Conservation (phyloP, 345 rosid species). For the Leavenworthia alabamica region DNA sequence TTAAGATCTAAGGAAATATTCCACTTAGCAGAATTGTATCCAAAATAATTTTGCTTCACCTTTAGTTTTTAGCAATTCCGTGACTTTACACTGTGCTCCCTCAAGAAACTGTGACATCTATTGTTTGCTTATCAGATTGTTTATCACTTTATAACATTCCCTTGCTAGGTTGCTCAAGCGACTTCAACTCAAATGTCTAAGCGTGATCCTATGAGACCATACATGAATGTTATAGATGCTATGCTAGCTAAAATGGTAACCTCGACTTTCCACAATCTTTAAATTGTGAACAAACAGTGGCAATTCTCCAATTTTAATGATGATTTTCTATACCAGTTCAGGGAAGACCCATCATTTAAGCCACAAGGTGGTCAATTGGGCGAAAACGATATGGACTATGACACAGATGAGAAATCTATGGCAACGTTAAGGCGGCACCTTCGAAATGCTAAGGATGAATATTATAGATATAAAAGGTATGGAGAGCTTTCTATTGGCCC, state of each 20-base stretch:
- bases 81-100: neutral
- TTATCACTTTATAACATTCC: slow-evolving; percentile 7
- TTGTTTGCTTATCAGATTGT: neutral
- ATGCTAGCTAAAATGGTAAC: slow-evolving; percentile 85
- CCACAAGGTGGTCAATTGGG: slow-evolving; percentile 98
- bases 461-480: slow-evolving; percentile 94
- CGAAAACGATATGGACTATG: slow-evolving; percentile 99
- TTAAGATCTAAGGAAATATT: slow-evolving; percentile 9
- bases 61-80: neutral
- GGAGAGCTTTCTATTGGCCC: neutral
- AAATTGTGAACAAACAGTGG: neutral
- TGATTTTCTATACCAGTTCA: slow-evolving; percentile 45
- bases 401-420: slow-evolving; percentile 98
- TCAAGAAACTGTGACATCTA: neutral
- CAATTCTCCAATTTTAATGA: slow-evolving; percentile 7
- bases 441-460: slow-evolving; percentile 82
- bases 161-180: slow-evolving; percentile 89
- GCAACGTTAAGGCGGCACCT: slow-evolving; percentile 97
- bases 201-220: slow-evolving; percentile 95
- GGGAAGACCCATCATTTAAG: slow-evolving; percentile 88
- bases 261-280: neutral
- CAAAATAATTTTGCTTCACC: neutral
- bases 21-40: neutral
- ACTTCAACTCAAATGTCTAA: slow-evolving; percentile 99
- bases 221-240: slow-evolving; percentile 88